Percentiles rank a stretch among this genome's conserved stretches.
Evolutionary conservation across 805 yeast species (phyloP).

Genomic region (Candida incommunis): DNA sequence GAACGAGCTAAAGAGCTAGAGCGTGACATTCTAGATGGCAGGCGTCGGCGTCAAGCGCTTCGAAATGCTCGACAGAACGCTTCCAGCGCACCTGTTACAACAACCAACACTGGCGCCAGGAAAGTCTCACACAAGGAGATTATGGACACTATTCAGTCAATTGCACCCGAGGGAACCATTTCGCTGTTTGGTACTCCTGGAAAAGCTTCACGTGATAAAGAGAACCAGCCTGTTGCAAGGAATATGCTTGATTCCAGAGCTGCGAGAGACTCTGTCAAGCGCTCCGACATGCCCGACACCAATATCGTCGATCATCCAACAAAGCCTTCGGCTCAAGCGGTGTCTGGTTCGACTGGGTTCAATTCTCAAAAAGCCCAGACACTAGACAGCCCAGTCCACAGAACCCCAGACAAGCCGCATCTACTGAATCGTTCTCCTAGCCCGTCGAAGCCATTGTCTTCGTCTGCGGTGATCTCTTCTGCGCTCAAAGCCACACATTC

Average conservation of each 20-base stretch:
- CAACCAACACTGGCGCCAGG: background rate
- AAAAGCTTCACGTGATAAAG: background rate
- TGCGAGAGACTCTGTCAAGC: no score
- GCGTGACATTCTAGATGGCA: slow-evolving; percentile 1
- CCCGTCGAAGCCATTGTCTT: background rate
- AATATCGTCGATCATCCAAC: no score
- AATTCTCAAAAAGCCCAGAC: no score
- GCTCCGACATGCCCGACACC: no score
- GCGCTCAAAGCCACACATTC: background rate
- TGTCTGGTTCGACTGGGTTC: no score
- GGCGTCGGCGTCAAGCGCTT: background rate
- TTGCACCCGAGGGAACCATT: background rate
- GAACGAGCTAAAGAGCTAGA: slow-evolving; percentile 1
- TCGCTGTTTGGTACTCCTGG: background rate
- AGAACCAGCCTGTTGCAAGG: no score
- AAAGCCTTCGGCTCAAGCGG: no score
- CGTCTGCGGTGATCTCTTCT: background rate
- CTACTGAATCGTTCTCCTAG: background rate
- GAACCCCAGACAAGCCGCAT: no score
- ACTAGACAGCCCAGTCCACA: no score
- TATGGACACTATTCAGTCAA: background rate
- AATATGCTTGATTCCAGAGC: no score
- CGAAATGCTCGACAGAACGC: background rate
- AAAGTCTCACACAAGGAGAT: background rate
- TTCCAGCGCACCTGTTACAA: background rate